phyloP scores from a whole-genome alignment of 1,284 basidiomycete species.

The Serendipita sp. region DNA sequence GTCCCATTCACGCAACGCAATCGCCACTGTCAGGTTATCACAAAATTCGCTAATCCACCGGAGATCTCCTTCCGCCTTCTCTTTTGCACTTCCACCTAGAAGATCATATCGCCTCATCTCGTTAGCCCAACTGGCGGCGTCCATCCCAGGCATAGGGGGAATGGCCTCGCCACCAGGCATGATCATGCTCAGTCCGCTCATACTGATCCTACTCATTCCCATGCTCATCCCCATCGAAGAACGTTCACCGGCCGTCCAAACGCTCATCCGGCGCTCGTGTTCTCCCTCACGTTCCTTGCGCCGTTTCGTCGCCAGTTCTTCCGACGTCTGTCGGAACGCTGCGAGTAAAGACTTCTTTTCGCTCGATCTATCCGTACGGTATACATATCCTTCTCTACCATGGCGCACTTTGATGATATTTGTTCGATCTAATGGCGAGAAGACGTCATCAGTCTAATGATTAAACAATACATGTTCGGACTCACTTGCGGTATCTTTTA shows the following conservation, averaged over 20 bases:
- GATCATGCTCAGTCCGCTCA: constrained; percentile 58
- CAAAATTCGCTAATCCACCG: constrained; percentile 82
- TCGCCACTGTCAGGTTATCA: constrained; percentile 83
- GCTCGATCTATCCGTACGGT: constrained; percentile 62
- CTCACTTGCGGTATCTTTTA: constrained; percentile 84
- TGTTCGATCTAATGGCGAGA: constrained; percentile 49
- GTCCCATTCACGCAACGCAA: constrained; percentile 81
- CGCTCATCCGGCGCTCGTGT: constrained; percentile 70
- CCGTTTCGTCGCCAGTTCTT: constrained; percentile 76
- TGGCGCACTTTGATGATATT: constrained; percentile 94
- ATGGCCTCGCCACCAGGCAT: constrained; percentile 33
- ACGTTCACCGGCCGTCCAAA: constrained; percentile 44
- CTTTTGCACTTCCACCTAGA: constrained; percentile 37
- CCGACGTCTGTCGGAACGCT: constrained; percentile 83
- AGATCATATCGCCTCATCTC: constrained; percentile 18
- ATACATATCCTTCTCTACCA: constrained; percentile 88
- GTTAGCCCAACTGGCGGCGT: constrained; percentile 35
- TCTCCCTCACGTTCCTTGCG: constrained; percentile 87
- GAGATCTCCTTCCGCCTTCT: constrained; percentile 61
- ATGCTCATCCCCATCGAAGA: constrained; percentile 71
- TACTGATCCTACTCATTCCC: constrained; percentile 72
- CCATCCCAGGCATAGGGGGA: constrained; percentile 37
- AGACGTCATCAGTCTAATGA: constrained; percentile 8
- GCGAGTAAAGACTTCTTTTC: constrained; percentile 80
- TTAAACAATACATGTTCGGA: constrained; percentile 10